Conservation (phyloP, 2,329 filamentous ascomycete genomes). For the Alternaria gaisen region DNA sequence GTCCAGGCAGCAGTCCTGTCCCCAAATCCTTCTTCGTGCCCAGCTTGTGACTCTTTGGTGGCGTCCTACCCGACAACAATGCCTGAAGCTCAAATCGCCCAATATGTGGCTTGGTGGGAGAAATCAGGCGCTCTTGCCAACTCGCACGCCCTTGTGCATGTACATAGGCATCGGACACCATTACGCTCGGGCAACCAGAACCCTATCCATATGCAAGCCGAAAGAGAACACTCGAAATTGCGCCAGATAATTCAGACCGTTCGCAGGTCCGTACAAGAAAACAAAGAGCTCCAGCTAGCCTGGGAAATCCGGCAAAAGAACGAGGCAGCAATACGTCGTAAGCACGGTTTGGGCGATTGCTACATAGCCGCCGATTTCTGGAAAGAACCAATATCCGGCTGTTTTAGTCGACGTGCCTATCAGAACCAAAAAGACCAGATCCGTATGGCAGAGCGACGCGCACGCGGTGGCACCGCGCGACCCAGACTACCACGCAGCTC, state of each 20-base stretch:
- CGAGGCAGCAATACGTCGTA: conserved; percentile 34
- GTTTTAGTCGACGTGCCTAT: conserved; percentile 12
- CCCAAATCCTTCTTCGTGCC: conserved; percentile 14
- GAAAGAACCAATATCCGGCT: conserved; percentile 25
- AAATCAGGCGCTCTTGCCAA: conserved; percentile 20
- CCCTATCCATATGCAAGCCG: not conserved
- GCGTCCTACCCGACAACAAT: conserved; percentile 14
- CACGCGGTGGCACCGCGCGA: conserved; percentile 22
- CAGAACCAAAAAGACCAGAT: conserved; percentile 9
- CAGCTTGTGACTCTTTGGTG: conserved; percentile 22
- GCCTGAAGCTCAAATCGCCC: conserved; percentile 10
- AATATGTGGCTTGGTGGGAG: conserved; percentile 38
- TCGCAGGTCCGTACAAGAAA: conserved; percentile 13
- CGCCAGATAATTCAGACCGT: conserved; percentile 20
- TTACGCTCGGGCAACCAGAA: conserved; percentile 3
- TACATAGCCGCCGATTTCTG: conserved; percentile 29
- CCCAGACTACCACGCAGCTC: conserved; percentile 31
- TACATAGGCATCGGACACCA: conserved; percentile 8
- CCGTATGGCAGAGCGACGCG: conserved; percentile 21
- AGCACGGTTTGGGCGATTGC: conserved; percentile 28
- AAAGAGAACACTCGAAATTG: conserved; percentile 10
- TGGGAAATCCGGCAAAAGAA: conserved; percentile 26
- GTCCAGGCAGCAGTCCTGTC: conserved; percentile 19
- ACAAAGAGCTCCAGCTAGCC: conserved; percentile 10
- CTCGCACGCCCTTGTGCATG: conserved; percentile 6